A percentile compares a stretch with the other conserved stretches of the same genome.
phyloP scores from a whole-genome alignment of 306 rosid genomes.

The Medicago lupulina region DNA sequence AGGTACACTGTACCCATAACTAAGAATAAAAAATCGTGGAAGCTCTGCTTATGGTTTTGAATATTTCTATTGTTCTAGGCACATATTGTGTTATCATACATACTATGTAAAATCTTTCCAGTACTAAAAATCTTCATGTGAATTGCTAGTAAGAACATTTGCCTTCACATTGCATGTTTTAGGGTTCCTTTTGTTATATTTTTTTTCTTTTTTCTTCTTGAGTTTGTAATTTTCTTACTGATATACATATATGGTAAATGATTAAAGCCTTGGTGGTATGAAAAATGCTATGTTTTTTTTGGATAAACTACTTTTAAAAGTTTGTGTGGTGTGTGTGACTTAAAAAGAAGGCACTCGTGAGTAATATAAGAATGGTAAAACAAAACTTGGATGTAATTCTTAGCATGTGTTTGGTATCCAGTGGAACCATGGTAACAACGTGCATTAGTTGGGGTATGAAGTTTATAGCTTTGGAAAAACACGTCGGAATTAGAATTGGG shows the following conservation, averaged over 20 bases:
- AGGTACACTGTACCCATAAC: not conserved
- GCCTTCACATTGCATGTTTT: not conserved
- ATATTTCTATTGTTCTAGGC: not conserved
- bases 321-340: not conserved
- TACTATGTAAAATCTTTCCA: slow-evolving; percentile 6
- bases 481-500: too few species aligned
- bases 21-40: slow-evolving; percentile 23
- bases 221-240: not conserved
- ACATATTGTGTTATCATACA: slow-evolving; percentile 4
- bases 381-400: slow-evolving; percentile 32
- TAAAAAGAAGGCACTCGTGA: not conserved
- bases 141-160: slow-evolving; percentile 2
- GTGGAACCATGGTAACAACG: not conserved
- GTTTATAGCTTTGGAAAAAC: not conserved
- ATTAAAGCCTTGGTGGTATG: slow-evolving; percentile 4
- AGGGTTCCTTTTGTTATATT: not conserved
- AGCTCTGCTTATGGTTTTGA: slow-evolving; percentile 20
- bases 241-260: slow-evolving; percentile 8
- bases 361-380: not conserved
- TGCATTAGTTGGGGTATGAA: not conserved
- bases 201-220: not conserved
- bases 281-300: not conserved
- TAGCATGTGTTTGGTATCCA: not conserved
- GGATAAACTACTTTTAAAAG: slow-evolving; percentile 20
- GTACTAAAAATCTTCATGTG: not conserved